These are phyloP conservation scores for Mycena chlorophos DNA, from an alignment of 768 basidiomycete genomes.

Conservation along the genomic window DNA sequence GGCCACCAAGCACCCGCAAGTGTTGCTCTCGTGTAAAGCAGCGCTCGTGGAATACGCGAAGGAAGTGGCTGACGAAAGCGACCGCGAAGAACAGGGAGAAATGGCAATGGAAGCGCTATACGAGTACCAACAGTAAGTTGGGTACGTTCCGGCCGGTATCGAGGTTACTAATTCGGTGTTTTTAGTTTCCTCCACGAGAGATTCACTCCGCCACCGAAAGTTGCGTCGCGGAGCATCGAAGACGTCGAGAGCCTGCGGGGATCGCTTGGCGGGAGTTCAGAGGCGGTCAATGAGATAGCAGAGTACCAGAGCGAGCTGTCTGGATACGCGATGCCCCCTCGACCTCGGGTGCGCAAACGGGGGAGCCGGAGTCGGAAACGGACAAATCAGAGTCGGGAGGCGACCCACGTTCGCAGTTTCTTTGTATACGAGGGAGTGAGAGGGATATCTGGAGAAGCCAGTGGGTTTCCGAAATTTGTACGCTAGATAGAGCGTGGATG, in stretches of 20 bases:
- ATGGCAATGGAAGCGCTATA: constrained; percentile 34
- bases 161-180: neutral
- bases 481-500: neutral
- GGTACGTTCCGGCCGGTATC: neutral
- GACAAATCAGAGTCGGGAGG: constrained; percentile 18
- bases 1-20: constrained; percentile 46
- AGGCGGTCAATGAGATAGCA: constrained; percentile 22
- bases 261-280: constrained; percentile 15
- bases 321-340: constrained; percentile 2
- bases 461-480: neutral
- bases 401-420: constrained; percentile 29
- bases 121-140: constrained; percentile 40
- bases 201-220: constrained; percentile 24
- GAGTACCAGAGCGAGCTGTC: constrained; percentile 21
- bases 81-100: constrained; percentile 25
- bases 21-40: constrained; percentile 43
- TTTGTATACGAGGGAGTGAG: constrained; percentile 29
- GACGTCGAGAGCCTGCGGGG: constrained; percentile 13
- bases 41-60: constrained; percentile 43
- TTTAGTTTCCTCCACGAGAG: constrained; percentile 25
- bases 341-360: constrained; percentile 7
- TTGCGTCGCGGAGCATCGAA: constrained; percentile 10
- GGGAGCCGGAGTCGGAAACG: constrained; percentile 19
- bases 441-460: neutral
- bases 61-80: constrained; percentile 28